Percentiles rank a stretch among this genome's conserved stretches.
phyloP scores from a whole-genome alignment of 2,329 filamentous ascomycete genomes.

The Pseudocercospora pini-densiflorae region DNA sequence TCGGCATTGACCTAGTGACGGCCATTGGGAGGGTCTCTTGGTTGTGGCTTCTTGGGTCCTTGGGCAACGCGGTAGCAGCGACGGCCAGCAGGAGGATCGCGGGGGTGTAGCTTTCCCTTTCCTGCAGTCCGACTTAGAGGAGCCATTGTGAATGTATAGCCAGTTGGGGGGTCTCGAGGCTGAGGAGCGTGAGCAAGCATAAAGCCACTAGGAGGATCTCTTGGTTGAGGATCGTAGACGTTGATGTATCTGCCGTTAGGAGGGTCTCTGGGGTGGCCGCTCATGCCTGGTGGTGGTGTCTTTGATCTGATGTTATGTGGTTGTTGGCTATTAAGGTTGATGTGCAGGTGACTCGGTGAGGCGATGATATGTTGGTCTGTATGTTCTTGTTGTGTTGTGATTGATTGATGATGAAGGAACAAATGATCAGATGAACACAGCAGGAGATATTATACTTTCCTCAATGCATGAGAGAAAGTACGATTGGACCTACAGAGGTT shows the following conservation, averaged over 20 bases:
- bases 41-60: not conserved
- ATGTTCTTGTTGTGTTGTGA: conserved; percentile 2
- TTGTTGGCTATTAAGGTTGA: not conserved
- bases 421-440: not conserved
- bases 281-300: not conserved
- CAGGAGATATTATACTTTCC: conserved; percentile 8
- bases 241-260: not conserved
- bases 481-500: conserved; percentile 1
- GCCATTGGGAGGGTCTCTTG: not conserved
- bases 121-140: not conserved
- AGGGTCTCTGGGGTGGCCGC: not conserved
- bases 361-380: not conserved
- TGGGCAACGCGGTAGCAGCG: not conserved
- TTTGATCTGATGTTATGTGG: not conserved
- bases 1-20: not conserved
- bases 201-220: not conserved
- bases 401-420: conserved; percentile 3
- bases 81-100: not conserved
- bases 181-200: not conserved
- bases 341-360: not conserved
- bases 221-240: not conserved
- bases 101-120: not conserved
- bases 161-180: not conserved
- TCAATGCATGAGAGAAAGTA: not conserved
- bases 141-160: not conserved